A percentile compares a stretch with the other conserved stretches of the same genome.
Evolutionary conservation across 1,139 yeast genomes (phyloP).

Genomic region (Candida freyschussii): DNA sequence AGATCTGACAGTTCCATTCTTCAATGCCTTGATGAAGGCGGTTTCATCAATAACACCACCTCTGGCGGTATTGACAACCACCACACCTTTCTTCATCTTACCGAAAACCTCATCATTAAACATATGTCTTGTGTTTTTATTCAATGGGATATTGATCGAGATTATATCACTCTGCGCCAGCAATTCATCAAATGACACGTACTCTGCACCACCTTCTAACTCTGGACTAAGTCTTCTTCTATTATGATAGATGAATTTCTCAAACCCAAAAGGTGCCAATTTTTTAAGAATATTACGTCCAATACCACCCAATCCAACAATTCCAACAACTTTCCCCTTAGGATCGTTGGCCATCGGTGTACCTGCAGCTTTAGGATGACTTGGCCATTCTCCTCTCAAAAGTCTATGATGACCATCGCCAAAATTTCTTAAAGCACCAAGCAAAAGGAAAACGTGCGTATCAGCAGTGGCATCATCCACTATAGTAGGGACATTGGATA

Average conservation of each 20-base stretch:
- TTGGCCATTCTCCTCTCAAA: constrained; percentile 55
- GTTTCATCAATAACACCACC: constrained; percentile 71
- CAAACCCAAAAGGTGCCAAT: constrained; percentile 60
- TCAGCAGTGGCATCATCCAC: constrained; percentile 84
- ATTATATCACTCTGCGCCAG: constrained; percentile 51
- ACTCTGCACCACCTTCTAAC: constrained; percentile 51
- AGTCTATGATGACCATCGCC: constrained; percentile 43
- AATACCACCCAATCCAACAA: constrained; percentile 75
- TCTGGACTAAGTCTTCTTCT: constrained; percentile 49
- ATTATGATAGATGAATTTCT: constrained; percentile 54
- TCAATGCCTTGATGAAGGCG: constrained; percentile 56
- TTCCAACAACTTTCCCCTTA: constrained; percentile 55
- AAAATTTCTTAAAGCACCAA: constrained; percentile 68
- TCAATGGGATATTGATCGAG: constrained; percentile 60
- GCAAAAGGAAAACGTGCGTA: constrained; percentile 60
- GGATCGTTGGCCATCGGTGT: constrained; percentile 56
- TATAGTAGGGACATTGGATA: constrained; percentile 66
- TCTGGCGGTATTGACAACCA: constrained; percentile 65
- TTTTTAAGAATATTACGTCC: constrained; percentile 65
- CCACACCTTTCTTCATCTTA: constrained; percentile 62
- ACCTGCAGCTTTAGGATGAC: constrained; percentile 35
- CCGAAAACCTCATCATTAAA: constrained; percentile 46
- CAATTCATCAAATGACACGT: constrained; percentile 53
- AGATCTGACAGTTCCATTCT: constrained; percentile 63
- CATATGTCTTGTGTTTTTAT: constrained; percentile 51